Evolutionary conservation across 2,329 filamentous ascomycete species (phyloP), one percentile per base, ranked within the genome.

Genomic region (Fusarium sp.): DNA sequence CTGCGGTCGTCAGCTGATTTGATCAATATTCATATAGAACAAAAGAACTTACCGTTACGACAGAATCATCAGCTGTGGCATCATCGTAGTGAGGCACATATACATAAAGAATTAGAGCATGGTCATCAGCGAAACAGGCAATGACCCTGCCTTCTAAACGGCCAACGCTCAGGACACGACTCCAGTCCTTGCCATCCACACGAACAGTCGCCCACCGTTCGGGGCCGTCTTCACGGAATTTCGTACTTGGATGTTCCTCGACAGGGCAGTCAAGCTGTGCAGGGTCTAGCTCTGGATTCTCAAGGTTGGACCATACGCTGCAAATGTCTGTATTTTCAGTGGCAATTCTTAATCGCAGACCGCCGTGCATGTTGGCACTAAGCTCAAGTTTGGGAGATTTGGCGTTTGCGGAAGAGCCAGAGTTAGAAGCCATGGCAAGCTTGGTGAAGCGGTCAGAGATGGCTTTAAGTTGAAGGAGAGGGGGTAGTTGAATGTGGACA

Each of bases 381-480:
- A 98, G 81, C 77, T 97, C 93, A 5, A 99, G 83, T 74, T 94
- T 92, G 0, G 93, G 88, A 5, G 81, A 80, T 26, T 81, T 76
- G 44, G 79, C 78, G 33, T 83, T 78, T 5, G 87, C 59, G 20
- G 80, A 80, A 7, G 87, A 62, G 33, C 69, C 65, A 5, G 75
- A 71, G 50, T 54, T 69, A n/a, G 76, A 82, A 22, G 83, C 81
- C 48, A 87, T 80, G 5, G 92, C 93, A 4, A 98, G 87, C 75
- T 92, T 95, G 41, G 94, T 98, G 80, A 98, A 98, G 53, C 96
- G 90, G 78, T 99, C 96, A 6, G 93, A 97, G 65, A 99, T 96
- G 67, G 91, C 91, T 77, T 98, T 97, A 60, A 99, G 85, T 75
- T 97, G 94, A 41, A 94, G 84, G 6, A 99, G 83, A 7, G 93